A percentile compares a stretch with the other conserved stretches of the same genome.
Conservation (phyloP, 176 grass and related monocot genomes). For the Themeda triandra region DNA sequence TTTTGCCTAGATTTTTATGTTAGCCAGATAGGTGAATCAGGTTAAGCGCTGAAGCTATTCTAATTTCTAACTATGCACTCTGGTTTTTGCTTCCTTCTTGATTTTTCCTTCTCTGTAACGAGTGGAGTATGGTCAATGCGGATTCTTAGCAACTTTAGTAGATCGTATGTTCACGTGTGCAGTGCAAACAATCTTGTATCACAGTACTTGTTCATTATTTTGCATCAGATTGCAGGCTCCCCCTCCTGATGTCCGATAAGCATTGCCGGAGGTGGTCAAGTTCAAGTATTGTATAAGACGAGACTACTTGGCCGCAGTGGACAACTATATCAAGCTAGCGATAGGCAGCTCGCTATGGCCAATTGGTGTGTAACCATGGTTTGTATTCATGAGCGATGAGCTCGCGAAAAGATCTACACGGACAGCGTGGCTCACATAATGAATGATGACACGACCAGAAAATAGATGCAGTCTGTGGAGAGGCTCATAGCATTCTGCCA, state of each 20-base stretch:
- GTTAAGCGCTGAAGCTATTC: neutral
- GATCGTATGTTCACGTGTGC: neutral
- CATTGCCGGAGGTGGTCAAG: constrained; percentile 54
- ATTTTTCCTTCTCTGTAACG: neutral
- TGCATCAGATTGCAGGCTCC: constrained; percentile 33
- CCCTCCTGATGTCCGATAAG: constrained; percentile 43
- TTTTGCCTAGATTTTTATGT: neutral
- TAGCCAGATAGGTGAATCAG: neutral
- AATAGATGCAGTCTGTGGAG: constrained; percentile 69
- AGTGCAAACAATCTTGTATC: neutral
- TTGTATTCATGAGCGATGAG: constrained; percentile 80
- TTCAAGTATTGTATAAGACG: constrained; percentile 56
- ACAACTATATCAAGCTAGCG: constrained; percentile 71
- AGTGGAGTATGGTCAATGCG: neutral
- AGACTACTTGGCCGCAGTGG: constrained; percentile 68
- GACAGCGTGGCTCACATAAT: constrained; percentile 85
- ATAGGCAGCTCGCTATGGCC: constrained; percentile 96
- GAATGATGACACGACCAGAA: constrained; percentile 80
- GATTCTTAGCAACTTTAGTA: neutral
- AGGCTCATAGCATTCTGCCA: too few relatives aligned
- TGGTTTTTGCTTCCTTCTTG: neutral
- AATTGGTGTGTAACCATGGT: constrained; percentile 83
- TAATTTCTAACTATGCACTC: neutral
- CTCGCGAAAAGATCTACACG: constrained; percentile 74
- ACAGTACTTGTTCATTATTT: neutral